phyloP scores from a whole-genome alignment of 768 basidiomycete genomes.

The Coprinellus aureogranulatus region DNA sequence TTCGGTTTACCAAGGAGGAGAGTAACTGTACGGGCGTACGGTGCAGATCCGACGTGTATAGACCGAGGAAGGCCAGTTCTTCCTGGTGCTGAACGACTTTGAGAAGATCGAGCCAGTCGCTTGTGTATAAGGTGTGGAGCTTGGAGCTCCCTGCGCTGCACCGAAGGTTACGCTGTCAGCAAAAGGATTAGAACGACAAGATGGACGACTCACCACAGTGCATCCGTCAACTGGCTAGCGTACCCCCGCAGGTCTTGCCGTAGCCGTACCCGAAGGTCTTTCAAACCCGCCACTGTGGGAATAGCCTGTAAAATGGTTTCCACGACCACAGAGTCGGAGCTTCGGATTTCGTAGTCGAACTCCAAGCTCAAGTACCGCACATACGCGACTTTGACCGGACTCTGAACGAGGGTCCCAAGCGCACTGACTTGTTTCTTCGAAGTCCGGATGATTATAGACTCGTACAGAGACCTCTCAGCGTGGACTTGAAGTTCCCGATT shows the following conservation, averaged over 20 bases:
- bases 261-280: not conserved
- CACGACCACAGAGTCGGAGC: not conserved
- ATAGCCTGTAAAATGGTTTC: not conserved
- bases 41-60: not conserved
- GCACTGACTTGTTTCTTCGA: not conserved
- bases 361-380: not conserved
- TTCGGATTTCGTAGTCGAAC: not conserved
- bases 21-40: not conserved
- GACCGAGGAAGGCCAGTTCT: not conserved
- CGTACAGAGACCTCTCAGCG: not conserved
- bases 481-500: not conserved
- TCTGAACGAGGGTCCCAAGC: not conserved
- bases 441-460: not conserved
- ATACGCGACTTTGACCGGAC: not conserved
- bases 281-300: not conserved
- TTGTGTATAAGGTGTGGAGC: not conserved
- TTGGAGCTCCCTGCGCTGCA: not conserved
- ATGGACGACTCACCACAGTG: not conserved
- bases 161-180: not conserved
- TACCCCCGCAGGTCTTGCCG: not conserved
- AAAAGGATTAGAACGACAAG: not conserved
- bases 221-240: not conserved
- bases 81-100: not conserved
- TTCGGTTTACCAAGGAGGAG: not conserved
- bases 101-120: not conserved